These are phyloP conservation scores for Bidens hawaiensis DNA, from an alignment of 140 eudicot species.

Conservation along the genomic window DNA sequence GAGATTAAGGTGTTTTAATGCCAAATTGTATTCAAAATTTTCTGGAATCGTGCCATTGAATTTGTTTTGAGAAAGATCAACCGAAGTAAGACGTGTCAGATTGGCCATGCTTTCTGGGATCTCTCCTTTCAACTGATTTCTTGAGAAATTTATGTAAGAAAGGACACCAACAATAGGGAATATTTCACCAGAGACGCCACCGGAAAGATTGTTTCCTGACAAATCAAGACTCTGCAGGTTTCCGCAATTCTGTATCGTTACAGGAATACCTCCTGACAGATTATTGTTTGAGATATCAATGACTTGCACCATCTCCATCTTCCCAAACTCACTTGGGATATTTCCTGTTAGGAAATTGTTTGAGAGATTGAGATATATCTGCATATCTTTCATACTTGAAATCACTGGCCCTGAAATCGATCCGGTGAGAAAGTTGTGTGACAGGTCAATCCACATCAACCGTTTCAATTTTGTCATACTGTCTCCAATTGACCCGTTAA, in stretches of 20 bases:
- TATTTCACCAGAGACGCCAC: conserved; percentile 32
- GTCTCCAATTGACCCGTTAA: conserved; percentile 53
- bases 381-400: conserved; percentile 54
- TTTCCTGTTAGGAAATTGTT: conserved; percentile 47
- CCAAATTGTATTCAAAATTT: conserved; percentile 32
- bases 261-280: conserved; percentile 56
- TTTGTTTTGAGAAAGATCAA: conserved; percentile 70
- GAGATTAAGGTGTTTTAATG: conserved; percentile 59
- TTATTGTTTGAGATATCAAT: conserved; percentile 75
- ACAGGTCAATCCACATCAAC: conserved; percentile 50
- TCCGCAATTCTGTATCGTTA: conserved; percentile 45
- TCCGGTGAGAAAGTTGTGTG: conserved; percentile 56
- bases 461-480: conserved; percentile 36
- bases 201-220: conserved; percentile 56
- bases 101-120: conserved; percentile 47
- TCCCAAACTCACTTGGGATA: conserved; percentile 63
- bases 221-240: conserved; percentile 58
- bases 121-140: conserved; percentile 54
- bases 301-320: conserved; percentile 64
- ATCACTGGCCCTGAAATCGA: conserved; percentile 49
- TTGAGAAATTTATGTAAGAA: conserved; percentile 50
- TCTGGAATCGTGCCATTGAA: conserved; percentile 65
- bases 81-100: conserved; percentile 33
- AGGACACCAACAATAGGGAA: conserved; percentile 36
- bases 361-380: conserved; percentile 58